A percentile compares a stretch with the other conserved stretches of the same genome.
phyloP scores from a whole-genome alignment of 192 early-diverging fungal species.

The Backusella psychrophila region DNA sequence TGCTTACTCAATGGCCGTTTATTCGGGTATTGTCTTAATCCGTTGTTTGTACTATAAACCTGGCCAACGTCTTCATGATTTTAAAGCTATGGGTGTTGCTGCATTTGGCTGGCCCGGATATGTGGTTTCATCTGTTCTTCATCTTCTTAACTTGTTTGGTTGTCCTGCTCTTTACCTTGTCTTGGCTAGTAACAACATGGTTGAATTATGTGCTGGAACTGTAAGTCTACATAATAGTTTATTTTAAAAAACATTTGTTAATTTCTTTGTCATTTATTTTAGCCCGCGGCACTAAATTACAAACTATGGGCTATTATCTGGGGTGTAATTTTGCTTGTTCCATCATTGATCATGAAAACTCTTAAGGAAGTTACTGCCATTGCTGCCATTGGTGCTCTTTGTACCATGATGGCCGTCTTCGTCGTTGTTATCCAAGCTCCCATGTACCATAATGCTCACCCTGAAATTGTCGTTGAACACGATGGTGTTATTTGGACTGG shows the following conservation, averaged over 20 bases:
- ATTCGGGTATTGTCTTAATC: conserved; percentile 73
- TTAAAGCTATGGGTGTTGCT: conserved; percentile 67
- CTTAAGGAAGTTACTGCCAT: conserved; percentile 77
- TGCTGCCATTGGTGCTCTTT: conserved; percentile 73
- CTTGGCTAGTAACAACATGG: conserved; percentile 71
- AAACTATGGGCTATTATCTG: conserved; percentile 65
- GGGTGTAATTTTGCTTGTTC: conserved; percentile 60
- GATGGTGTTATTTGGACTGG: conserved; percentile 59
- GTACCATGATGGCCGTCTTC: conserved; percentile 70
- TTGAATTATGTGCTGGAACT: conserved; percentile 49
- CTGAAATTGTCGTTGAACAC: conserved; percentile 40
- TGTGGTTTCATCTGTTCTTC: conserved; percentile 58
- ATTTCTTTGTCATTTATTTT: background rate
- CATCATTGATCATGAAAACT: conserved; percentile 71
- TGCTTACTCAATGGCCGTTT: conserved; percentile 65
- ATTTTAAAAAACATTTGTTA: background rate
- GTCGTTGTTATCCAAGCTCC: conserved; percentile 70
- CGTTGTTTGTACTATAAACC: conserved; percentile 74
- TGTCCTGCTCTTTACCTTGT: conserved; percentile 71
- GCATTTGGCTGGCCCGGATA: conserved; percentile 75
- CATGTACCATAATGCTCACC: conserved; percentile 41
- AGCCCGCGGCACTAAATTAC: conserved; percentile 18
- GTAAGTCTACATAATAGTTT: conserved; percentile 9
- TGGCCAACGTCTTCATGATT: conserved; percentile 46
- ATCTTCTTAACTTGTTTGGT: conserved; percentile 67